Evolutionary conservation across 1,139 yeast genomes (phyloP), one percentile per base, ranked within the genome.

Genomic region (Maudiozyma humilis): DNA sequence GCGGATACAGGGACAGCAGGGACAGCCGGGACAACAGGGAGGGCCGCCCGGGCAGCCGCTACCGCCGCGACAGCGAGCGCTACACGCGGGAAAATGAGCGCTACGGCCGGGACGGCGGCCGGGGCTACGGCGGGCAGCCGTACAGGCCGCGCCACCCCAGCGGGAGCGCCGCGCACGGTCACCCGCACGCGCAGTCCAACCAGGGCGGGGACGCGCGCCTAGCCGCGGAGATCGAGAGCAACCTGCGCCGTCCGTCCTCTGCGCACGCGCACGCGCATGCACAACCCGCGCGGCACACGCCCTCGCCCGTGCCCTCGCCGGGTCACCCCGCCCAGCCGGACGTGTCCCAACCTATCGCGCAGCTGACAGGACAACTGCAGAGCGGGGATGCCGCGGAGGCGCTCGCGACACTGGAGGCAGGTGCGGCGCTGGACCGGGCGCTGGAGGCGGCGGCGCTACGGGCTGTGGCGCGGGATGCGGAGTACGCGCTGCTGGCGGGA

Each of bases 401-500:
- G 8, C 23, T 46, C 29, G 51, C 48, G 23, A 44, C 49, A 2
- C 47, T 53, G 27, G 39, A 44, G 8, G 59, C 52, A 30, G 50
- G 48, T 37, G 60, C 52, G 32, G 33, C 30, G 10, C 44, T 59
- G 17, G 60, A 58, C 34, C 37, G 39, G 8, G 43, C 46, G 31
- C 42, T 58, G 30, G 50, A 54, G 31, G 54, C 51, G 7, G 49
- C 45, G 29, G 49, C 52, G 27, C 43, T 55, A 10, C 46, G 44
- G 17, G 39, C 52, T 17, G 43, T 56, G 13, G 52, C 52, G 36
- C 50, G 47, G 12, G 59, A 55, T n/a, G n/a, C n/a, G n/a, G 43
- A 42, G 27, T 23, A 10, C 27, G 27, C 6, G 27, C 46, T 52
- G 8, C 34, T 56, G 43, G 50, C 51, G 15, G 55, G 56, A 4